Base-by-base conservation (phyloP, 768 basidiomycete genomes). In the Serendipita sp. region DNA sequence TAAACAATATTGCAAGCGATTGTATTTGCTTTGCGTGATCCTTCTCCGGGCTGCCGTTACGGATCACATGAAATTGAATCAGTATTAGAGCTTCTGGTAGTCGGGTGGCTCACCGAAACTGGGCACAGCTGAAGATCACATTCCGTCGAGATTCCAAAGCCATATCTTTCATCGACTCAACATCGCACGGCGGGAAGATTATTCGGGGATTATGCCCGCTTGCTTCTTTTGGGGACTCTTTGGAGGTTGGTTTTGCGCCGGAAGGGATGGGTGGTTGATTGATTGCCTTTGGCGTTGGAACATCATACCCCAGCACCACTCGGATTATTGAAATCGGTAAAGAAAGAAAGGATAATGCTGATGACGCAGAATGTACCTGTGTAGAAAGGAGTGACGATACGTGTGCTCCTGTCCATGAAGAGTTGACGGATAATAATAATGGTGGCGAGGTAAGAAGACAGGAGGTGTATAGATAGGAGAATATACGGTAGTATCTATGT, bases 151-250 rank as follows among this genome's bases (percentile, higher is more conserved):
- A 72, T 63, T 77, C 76, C 30, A 88, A 74, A 1, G 79, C 71
- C 68, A 84, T 87, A 41, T 71, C 73, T 10, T 76, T 75, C 74
- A 96, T 83, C 68, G 83, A 85, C 13, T 78, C 78, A 0, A 89
- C 93, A 69, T 95, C 90, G 71, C 96, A 98, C 0, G 96, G 89
- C 0, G 96, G 95, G 72, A 91, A 97, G 1, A 96, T 89, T 54
- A 85, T 85, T 28, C 68, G 28, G 23, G 41, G 41, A 41, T 7
- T 5, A 41, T 41, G 5, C 5, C 13, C 13, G 41, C 41, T 41
- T 41, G 41, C 41, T 41, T 66, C 65, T 41, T 44, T 38, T 44
- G 66, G 16, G 48, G 60, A 58, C 65, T 65, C 8, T 65, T 68
- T 30, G 67, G 46, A 65, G 30, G 66, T 63, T 23, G 58, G 41